Evolutionary conservation across 2,329 filamentous ascomycete genomes (phyloP), one percentile per base, ranked within the genome.

Genomic region (Cephalotrichum gorgonifer): DNA sequence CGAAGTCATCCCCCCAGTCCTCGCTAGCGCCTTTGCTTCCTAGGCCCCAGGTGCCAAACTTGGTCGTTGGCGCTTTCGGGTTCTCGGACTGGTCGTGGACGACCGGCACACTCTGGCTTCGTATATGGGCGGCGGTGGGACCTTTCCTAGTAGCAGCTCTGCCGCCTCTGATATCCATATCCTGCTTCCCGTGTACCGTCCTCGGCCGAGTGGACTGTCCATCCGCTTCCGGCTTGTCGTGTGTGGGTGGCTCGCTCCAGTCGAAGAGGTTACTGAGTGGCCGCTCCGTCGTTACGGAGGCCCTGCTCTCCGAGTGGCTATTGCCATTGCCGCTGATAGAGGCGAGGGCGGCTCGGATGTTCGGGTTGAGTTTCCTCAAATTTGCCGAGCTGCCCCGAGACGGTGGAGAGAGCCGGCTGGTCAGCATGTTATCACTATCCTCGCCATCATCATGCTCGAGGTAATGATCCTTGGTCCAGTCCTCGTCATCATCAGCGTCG

Each of bases 1-100:
- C 86, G 57, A 94, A 93, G 62, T 94, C 88, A 54, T 90, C 86
- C 57, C 91, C 88, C 88, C 88, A 94, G 59, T 93, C 87, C 61
- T 94, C 88, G 53, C 84, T 90, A 11, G 83, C 82, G 15, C 79
- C 84, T 63, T 90, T 90, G 53, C 79, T 83, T n/a, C 84, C 81
- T 39, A 88, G 68, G 2, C 85, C 86, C 86, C 86, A 91, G 1
- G 86, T 90, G 41, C 86, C 85, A 59, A 88, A 91, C 58, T 89
- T 90, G 48, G 75, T 69, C 2, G 67, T 76, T n/a, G 77, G 53
- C 59, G 64, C 71, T 63, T 68, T 85, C 59, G 63, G 64, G 59
- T 64, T 74, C 61, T 75, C 84, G 53, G 65, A 71, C 64, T 57
- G 66, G 57, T 88, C 86, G 30, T 83, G 82, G 3, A 80, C 75